Evolutionary conservation across 164 flowering plant species (phyloP).

Genomic region (Vitis labrusca): DNA sequence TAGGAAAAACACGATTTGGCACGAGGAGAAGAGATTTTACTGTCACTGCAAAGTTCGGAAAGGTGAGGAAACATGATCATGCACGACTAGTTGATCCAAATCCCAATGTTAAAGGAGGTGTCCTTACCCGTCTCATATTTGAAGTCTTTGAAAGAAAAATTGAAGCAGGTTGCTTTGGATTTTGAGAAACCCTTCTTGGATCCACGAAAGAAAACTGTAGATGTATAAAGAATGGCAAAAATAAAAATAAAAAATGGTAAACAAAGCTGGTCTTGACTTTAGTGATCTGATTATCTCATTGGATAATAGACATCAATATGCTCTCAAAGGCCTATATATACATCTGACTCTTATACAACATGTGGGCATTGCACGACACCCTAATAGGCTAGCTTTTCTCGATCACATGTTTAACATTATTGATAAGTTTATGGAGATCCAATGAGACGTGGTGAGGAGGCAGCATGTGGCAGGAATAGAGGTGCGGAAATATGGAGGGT

Average conservation of each 20-base stretch:
- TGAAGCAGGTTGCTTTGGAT: conserved; percentile 73
- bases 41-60: conserved; percentile 60
- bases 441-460: too few relatives aligned
- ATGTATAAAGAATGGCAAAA: conserved; percentile 31
- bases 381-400: conserved; percentile 92
- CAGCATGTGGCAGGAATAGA: too few relatives aligned
- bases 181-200: conserved; percentile 90
- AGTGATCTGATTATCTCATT: conserved; percentile 69
- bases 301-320: conserved; percentile 87
- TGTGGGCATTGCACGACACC: conserved; percentile 88
- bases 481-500: too few relatives aligned
- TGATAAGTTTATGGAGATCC: too few relatives aligned
- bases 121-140: conserved; percentile 67
- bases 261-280: conserved; percentile 90
- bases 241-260: conserved; percentile 72
- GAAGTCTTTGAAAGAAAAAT: conserved; percentile 84
- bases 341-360: conserved; percentile 92
- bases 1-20: conserved; percentile 18
- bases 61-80: conserved; percentile 70
- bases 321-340: conserved; percentile 66
- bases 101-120: conserved; percentile 79
- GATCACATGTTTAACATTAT: conserved; percentile 66
- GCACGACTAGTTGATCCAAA: conserved; percentile 82
- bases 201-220: conserved; percentile 71
- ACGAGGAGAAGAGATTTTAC: conserved; percentile 25